Percentiles rank a stretch among this genome's conserved stretches.
These are phyloP conservation scores for Leishmania tropica DNA, from an alignment of 208 protist species.

Conservation along the genomic window DNA sequence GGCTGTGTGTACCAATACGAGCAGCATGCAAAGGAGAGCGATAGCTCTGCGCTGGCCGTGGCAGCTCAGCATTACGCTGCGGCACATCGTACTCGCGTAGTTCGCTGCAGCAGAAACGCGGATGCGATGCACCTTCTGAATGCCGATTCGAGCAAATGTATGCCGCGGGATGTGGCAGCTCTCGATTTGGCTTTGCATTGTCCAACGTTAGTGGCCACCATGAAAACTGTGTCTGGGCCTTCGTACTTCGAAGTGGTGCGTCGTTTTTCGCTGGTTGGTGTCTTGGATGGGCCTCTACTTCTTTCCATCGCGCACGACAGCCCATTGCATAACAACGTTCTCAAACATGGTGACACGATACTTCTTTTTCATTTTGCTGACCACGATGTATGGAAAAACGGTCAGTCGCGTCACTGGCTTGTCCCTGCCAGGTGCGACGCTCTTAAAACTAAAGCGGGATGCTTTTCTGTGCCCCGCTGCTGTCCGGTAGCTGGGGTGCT, in stretches of 20 bases:
- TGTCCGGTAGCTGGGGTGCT: background rate
- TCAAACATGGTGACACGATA: background rate
- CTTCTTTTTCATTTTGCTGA: background rate
- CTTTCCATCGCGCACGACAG: background rate
- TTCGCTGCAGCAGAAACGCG: slow-evolving; percentile 3
- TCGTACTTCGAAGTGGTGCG: slow-evolving; percentile 7
- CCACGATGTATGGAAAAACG: background rate
- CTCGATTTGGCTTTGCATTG: background rate
- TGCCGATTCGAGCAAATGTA: background rate
- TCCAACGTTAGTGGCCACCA: background rate
- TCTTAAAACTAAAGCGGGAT: background rate
- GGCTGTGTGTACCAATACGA: background rate
- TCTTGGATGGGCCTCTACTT: background rate
- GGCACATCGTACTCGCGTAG: background rate
- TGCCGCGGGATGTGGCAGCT: background rate
- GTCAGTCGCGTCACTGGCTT: background rate
- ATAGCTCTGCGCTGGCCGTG: too few relatives aligned
- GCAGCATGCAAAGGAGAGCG: background rate
- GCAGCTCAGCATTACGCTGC: background rate
- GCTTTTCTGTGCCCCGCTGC: background rate
- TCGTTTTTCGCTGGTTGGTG: background rate
- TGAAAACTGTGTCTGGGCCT: background rate
- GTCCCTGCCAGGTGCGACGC: background rate
- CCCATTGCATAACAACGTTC: slow-evolving; percentile 3
- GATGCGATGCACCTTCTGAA: slow-evolving; percentile 7